Evolutionary conservation across 2,329 filamentous ascomycete species (phyloP), one percentile per base, ranked within the genome.

Genomic region (Simplicillium sp.): DNA sequence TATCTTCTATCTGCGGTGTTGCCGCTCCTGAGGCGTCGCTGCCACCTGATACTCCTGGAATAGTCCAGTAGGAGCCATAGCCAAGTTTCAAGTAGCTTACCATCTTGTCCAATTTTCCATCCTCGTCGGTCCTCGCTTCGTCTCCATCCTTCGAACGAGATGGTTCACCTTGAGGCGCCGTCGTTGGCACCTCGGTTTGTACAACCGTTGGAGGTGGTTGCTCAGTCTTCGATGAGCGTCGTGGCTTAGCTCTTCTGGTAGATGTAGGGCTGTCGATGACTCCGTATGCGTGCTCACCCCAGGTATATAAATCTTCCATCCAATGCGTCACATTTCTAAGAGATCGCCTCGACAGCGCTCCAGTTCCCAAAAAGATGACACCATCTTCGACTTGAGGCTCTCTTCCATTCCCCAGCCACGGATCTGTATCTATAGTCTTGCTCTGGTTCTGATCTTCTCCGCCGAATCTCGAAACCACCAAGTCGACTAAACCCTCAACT

Each of bases 381-480:
- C 90, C 90, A 56, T 96, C 90, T 42, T 85, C 77, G 8, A 82
- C 73, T 2, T 72, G 70, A 3, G 85, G 78, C 44, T 80, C 74
- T 40, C 68, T 68, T 7, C 84, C 86, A 11, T 72, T 73, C 1
- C 88, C 88, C 18, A 94, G 68, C 89, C 89, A 96, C 46, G 58
- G 43, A 41, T 46, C 46, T 11, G 44, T 29, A 16, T 52, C 52
- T 2, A 41, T 43, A n/a, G 45, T 46, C 33, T 46, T 47, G 9
- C 53, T 46, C n/a, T 53, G 50, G 39, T 6, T 53, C 50, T 13
- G n/a, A n/a, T 65, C 59, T 8, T 55, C 57, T n/a, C 63, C 57
- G 13, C 87, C 90, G 58, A 94, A 97, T 50, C 84, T 82, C 34
- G 86, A 88, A 3, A 96, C 88, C 34, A 96, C 70, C 37, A 97